phyloP scores from a whole-genome alignment of 768 basidiomycete species.

The Termitomyces sp. region DNA sequence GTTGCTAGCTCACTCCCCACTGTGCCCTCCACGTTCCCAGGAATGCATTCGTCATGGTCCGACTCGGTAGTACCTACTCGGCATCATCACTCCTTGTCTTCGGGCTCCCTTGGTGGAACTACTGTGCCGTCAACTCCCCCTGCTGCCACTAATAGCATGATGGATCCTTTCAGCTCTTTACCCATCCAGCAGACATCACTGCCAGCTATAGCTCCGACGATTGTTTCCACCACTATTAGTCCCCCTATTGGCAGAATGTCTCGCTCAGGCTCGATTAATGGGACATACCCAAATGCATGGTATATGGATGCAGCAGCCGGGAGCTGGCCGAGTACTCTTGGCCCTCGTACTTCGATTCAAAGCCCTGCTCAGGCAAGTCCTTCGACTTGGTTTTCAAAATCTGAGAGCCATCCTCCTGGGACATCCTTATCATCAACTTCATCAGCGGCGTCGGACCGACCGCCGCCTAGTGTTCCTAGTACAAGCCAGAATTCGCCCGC shows the following conservation, averaged over 20 bases:
- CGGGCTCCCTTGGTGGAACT: constrained; percentile 31
- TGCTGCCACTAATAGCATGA: constrained; percentile 12
- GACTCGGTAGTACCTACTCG: constrained; percentile 35
- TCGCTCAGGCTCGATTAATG: constrained; percentile 56
- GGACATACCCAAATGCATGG: constrained; percentile 38
- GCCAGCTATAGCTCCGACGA: constrained; percentile 13
- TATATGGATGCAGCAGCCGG: constrained; percentile 31
- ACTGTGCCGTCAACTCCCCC: constrained; percentile 20
- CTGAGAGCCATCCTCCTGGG: constrained; percentile 18
- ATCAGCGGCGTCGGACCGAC: constrained; percentile 28
- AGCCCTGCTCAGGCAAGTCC: constrained; percentile 7
- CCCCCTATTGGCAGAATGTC: constrained; percentile 53
- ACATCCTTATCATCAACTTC: constrained; percentile 23
- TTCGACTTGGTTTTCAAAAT: constrained; percentile 18
- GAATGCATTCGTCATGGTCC: constrained; percentile 38
- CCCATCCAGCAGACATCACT: constrained; percentile 23
- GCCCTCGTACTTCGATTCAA: constrained; percentile 2
- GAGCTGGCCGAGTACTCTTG: constrained; percentile 20
- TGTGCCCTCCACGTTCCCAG: constrained; percentile 27
- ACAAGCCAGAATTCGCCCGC: constrained; percentile 41
- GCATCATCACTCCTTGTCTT: constrained; percentile 44
- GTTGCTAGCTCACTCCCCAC: constrained; percentile 12
- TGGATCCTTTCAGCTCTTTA: constrained; percentile 19
- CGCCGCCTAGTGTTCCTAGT: constrained; percentile 23
- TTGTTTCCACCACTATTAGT: constrained; percentile 25